These are phyloP conservation scores for Ilex paraguariensis DNA, from an alignment of 305 asterid species.

Conservation along the genomic window DNA sequence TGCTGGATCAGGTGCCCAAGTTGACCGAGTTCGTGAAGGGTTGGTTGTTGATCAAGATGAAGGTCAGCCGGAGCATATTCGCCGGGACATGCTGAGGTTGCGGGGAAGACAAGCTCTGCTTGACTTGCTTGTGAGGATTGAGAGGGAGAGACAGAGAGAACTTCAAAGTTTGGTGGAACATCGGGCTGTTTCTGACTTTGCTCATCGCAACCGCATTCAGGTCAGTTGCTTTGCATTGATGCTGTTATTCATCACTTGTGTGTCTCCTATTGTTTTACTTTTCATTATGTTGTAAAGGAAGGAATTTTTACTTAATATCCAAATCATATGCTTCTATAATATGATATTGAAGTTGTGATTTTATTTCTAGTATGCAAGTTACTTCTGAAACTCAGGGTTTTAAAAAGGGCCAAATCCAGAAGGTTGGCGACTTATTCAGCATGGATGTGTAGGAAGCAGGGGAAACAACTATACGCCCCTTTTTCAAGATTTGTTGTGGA, in stretches of 20 bases:
- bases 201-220: slow-evolving; percentile 41
- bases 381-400: no score
- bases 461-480: no score
- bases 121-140: slow-evolving; percentile 54
- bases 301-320: slow-evolving; percentile 1
- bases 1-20: slow-evolving; percentile 34
- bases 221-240: slow-evolving; percentile 19
- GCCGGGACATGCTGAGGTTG: slow-evolving; percentile 77
- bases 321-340: not conserved
- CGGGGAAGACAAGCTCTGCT: slow-evolving; percentile 84
- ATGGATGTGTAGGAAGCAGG: no score
- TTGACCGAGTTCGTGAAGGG: slow-evolving; percentile 45
- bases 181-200: slow-evolving; percentile 27
- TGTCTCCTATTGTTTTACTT: no score
- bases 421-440: no score
- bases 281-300: no score
- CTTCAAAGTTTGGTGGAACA: slow-evolving; percentile 21
- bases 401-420: no score
- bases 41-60: slow-evolving; percentile 50
- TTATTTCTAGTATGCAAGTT: no score
- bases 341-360: not conserved
- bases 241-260: not conserved
- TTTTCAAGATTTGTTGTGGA: no score
- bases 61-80: slow-evolving; percentile 76
- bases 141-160: slow-evolving; percentile 32